phyloP scores from a whole-genome alignment of 2,329 filamentous ascomycete genomes.

The Monilinia fructigena region DNA sequence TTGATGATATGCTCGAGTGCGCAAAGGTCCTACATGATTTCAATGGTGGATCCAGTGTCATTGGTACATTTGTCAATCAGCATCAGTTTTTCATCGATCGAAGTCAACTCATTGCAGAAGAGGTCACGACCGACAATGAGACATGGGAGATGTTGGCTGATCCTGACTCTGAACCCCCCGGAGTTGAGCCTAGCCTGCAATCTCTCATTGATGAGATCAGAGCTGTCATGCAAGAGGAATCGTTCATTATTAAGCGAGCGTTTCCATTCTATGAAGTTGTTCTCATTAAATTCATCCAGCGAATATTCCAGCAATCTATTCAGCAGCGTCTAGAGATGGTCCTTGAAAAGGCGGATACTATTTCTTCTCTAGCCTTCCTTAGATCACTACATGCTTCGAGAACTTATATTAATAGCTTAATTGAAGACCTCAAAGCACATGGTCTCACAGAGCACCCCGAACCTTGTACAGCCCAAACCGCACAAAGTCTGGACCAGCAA shows the following conservation, averaged over 20 bases:
- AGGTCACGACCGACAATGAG: constrained; percentile 53
- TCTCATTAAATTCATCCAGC: constrained; percentile 85
- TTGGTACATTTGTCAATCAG: constrained; percentile 95
- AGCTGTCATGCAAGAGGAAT: constrained; percentile 95
- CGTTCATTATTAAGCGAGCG: constrained; percentile 91
- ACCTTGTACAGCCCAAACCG: constrained; percentile 80
- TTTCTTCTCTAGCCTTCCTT: constrained; percentile 89
- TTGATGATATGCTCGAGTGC: constrained; percentile 97
- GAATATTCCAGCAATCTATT: constrained; percentile 96
- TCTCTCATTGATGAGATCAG: constrained; percentile 91
- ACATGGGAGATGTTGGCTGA: constrained; percentile 92
- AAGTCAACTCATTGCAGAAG: constrained; percentile 80
- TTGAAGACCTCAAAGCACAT: constrained; percentile 92
- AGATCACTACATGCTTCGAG: constrained; percentile 87
- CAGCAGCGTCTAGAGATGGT: constrained; percentile 96
- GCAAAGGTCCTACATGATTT: constrained; percentile 93
- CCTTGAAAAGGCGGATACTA: constrained; percentile 85
- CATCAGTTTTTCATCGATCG: constrained; percentile 99
- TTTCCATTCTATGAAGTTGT: constrained; percentile 97
- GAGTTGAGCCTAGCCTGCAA: constrained; percentile 88
- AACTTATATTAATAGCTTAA: constrained; percentile 79
- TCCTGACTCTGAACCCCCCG: constrained; percentile 86
- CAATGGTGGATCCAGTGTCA: constrained; percentile 91
- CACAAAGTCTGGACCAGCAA: constrained; percentile 70
- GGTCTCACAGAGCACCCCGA: constrained; percentile 95